A percentile compares a stretch with the other conserved stretches of the same genome.
Conservation (phyloP, 2,329 filamentous ascomycete species). For the Celoporthe dispersa region DNA sequence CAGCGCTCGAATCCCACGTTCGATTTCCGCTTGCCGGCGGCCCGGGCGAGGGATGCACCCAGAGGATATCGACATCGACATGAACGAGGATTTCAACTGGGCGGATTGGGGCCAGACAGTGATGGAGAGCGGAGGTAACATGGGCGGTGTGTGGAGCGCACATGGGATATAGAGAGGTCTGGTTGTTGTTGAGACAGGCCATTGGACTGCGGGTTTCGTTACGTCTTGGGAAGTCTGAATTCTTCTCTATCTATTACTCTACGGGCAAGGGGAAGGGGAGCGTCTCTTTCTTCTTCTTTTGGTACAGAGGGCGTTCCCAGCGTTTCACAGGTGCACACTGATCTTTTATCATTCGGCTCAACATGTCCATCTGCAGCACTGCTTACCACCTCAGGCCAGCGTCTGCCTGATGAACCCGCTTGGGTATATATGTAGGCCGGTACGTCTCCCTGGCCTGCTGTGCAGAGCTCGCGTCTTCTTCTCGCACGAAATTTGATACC, state of each 20-base stretch:
- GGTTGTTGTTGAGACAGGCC: neutral
- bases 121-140: constrained; percentile 35
- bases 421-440: neutral
- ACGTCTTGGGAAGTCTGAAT: neutral
- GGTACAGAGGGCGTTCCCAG: neutral
- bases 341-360: neutral
- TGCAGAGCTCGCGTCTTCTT: neutral
- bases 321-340: neutral
- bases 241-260: neutral
- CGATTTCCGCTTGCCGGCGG: constrained; percentile 28
- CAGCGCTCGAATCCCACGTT: neutral
- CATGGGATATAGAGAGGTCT: constrained; percentile 27
- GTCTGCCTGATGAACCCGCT: neutral
- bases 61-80: constrained; percentile 41
- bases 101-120: constrained; percentile 44
- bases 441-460: neutral
- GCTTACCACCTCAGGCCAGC: neutral
- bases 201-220: neutral
- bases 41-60: constrained; percentile 15
- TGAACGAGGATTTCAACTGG: constrained; percentile 46
- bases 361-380: neutral
- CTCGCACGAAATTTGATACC: neutral
- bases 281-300: neutral
- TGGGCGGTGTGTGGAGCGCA: constrained; percentile 34
- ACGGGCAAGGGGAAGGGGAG: neutral